These are phyloP conservation scores for Pseudogymnoascus sp. DNA, from an alignment of 2,329 filamentous ascomycete genomes.

Conservation along the genomic window DNA sequence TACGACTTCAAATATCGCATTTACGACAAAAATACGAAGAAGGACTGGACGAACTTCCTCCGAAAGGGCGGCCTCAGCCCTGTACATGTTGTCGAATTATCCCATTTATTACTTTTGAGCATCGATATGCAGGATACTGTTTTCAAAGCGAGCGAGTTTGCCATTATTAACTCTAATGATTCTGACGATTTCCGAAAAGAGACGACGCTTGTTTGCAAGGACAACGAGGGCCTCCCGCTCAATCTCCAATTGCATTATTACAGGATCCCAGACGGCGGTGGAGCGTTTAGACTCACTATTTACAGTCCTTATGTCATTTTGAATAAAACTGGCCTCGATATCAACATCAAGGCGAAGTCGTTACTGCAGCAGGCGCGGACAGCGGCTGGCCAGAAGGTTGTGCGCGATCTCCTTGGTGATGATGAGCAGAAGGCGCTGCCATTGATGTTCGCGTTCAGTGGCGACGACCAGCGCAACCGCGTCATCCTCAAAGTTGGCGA, in stretches of 20 bases:
- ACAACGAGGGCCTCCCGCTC: slow-evolving; percentile 71
- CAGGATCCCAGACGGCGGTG: slow-evolving; percentile 81
- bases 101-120: slow-evolving; percentile 84
- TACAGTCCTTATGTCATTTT: slow-evolving; percentile 92
- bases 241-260: slow-evolving; percentile 86
- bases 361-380: slow-evolving; percentile 77
- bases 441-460: slow-evolving; percentile 92
- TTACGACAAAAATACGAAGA: slow-evolving; percentile 97
- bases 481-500: slow-evolving; percentile 81
- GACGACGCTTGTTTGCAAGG: slow-evolving; percentile 70
- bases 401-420: slow-evolving; percentile 33
- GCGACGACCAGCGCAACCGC: slow-evolving; percentile 84
- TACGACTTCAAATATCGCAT: slow-evolving; percentile 99
- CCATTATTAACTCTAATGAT: slow-evolving; percentile 87
- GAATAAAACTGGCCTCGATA: slow-evolving; percentile 87
- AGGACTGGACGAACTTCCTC: slow-evolving; percentile 97
- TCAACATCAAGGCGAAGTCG: slow-evolving; percentile 82
- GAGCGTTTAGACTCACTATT: slow-evolving; percentile 90
- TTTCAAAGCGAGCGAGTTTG: slow-evolving; percentile 92
- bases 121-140: slow-evolving; percentile 95
- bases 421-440: slow-evolving; percentile 68
- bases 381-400: slow-evolving; percentile 71
- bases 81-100: slow-evolving; percentile 93
- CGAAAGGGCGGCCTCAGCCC: slow-evolving; percentile 95
- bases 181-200: slow-evolving; percentile 87